Evolutionary conservation across 1,284 basidiomycete species (phyloP).

Genomic region (Ceratobasidium sp.): DNA sequence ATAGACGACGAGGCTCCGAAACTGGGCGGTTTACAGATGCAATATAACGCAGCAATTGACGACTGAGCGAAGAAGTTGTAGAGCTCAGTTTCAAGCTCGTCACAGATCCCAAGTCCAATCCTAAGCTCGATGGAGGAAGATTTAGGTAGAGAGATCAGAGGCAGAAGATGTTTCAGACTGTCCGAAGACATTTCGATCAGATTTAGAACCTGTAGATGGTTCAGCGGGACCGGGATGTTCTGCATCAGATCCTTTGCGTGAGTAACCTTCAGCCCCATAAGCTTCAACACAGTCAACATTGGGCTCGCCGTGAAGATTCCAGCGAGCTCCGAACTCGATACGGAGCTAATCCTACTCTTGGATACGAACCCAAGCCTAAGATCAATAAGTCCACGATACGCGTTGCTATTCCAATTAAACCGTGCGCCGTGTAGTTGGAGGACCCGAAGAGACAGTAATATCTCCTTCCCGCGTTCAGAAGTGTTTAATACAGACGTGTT

Average conservation of each 20-base stretch:
- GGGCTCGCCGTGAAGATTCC: not conserved
- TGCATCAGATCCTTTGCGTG: too few relatives aligned
- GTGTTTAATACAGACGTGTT: not conserved
- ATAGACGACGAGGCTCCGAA: not conserved
- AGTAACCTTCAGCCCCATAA: not conserved
- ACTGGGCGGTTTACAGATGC: not conserved
- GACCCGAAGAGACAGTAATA: not conserved
- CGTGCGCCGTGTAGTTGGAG: not conserved
- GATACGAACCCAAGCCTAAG: not conserved
- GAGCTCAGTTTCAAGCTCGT: not conserved
- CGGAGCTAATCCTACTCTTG: not conserved
- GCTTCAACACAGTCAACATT: not conserved
- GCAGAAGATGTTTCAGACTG: not conserved
- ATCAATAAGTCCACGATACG: conserved; percentile 12
- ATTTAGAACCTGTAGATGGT: not conserved
- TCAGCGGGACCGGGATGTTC: not conserved
- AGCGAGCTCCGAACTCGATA: not conserved
- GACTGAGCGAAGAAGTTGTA: not conserved
- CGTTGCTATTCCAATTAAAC: not conserved
- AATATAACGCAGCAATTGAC: not conserved
- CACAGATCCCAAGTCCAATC: not conserved
- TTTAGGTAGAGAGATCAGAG: not conserved
- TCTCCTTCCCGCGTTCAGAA: not conserved
- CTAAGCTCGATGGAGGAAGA: not conserved
- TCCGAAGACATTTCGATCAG: not conserved